A percentile compares a stretch with the other conserved stretches of the same genome.
Evolutionary conservation across 2,329 filamentous ascomycete species (phyloP).

Genomic region (Fonsecaea nubica): DNA sequence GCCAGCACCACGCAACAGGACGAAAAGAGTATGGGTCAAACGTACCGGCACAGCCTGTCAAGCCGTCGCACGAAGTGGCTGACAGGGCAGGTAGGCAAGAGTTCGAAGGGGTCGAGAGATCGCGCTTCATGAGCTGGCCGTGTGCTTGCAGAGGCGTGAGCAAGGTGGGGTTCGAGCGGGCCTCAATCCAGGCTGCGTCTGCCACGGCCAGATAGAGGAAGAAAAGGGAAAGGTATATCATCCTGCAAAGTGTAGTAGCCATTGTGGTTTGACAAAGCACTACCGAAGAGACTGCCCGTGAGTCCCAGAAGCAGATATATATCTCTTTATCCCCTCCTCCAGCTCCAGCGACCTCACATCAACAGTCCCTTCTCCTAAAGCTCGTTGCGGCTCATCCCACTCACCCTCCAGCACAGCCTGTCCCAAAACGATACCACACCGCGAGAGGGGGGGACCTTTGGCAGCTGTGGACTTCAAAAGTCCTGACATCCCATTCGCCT

Average conservation of each 20-base stretch:
- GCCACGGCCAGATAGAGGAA: background rate
- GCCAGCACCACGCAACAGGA: too few species aligned
- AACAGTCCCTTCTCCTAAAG: background rate
- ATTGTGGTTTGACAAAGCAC: background rate
- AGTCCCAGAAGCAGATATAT: background rate
- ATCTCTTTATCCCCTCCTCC: background rate
- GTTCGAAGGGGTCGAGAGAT: background rate
- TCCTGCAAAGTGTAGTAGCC: background rate
- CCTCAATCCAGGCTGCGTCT: background rate
- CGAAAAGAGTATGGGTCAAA: background rate
- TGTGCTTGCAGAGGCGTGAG: background rate
- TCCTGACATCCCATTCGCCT: too few species aligned
- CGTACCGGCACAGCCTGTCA: background rate
- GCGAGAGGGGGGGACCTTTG: too few species aligned
- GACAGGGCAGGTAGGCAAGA: background rate
- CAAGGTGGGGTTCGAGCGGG: background rate
- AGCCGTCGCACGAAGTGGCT: background rate
- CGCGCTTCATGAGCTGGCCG: slow-evolving; percentile 4
- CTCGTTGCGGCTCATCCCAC: background rate
- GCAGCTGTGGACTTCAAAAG: too few species aligned
- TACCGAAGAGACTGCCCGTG: too few species aligned
- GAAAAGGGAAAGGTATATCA: background rate
- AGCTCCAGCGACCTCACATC: background rate
- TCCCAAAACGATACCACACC: too few species aligned
- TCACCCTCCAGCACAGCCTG: too few species aligned